Base-by-base conservation (phyloP, 306 rosid genomes). In the Chamaecrista fasciculata region DNA sequence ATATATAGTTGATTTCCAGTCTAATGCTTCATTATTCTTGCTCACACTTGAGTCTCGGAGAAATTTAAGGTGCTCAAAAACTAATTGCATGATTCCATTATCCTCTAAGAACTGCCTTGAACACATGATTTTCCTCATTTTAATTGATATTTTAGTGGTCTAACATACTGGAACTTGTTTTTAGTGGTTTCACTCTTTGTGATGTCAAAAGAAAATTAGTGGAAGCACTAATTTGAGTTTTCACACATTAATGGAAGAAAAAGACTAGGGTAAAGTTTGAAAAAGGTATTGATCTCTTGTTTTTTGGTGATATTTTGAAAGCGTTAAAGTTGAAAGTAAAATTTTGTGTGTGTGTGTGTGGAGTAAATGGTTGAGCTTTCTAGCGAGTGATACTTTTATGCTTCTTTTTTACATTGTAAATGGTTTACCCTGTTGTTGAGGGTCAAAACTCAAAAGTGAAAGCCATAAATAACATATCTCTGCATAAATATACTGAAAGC, bases 21-120 rank as follows among this genome's bases (percentile, higher is more conserved):
- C 62, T 39, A 47, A 61, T 48, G 18, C 34, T 61, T 61, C 43
- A n/a, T 72, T 11, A 19, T 66, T 6, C 10, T 0, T 33, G 23
- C 42, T 67, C 6, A 51, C 8, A 8, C 19, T 68, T 36, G 42
- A 37, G 3, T 4, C 2, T 28, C 4, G 2, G 33, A 40, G 31
- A 42, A 70, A 14, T 28, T 57, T 42, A 28, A 68, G 51, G 39
- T 65, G 43, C 26, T 64, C 48, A 44, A 63, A 42, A 20, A 29
- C 11, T 6, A 31, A 36, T 56, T 63, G 23, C 34, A 46, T 65
- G 43, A 28, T 28, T 39, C 48, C 46, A 48, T 48, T 6, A 23
- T 40, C n/a, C 11, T 4, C 20, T 43, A 63, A 28, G 33, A 28
- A 28, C 25, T 25, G 9, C n/a, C 26, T 50, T 12, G 8, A 28